Percentiles rank a stretch among this genome's conserved stretches.
phyloP scores from a whole-genome alignment of 208 protist genomes.

The Acanthamoeba healyi region DNA sequence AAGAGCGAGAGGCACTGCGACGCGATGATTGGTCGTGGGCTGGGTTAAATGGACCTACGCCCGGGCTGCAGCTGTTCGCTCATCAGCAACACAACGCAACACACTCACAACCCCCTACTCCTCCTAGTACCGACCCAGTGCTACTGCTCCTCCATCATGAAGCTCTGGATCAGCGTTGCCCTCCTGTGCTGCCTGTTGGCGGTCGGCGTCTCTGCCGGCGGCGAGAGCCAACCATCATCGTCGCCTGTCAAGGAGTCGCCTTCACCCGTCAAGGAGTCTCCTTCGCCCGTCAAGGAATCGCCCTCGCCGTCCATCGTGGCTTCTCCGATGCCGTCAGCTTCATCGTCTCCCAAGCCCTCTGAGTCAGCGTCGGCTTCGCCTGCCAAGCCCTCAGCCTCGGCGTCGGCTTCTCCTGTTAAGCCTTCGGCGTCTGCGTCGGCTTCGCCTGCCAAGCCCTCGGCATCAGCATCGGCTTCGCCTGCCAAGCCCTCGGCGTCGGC shows the following conservation, averaged over 20 bases:
- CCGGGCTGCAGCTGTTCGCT: not conserved
- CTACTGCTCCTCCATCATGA: not conserved
- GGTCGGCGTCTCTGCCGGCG: not conserved
- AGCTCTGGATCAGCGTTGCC: not conserved
- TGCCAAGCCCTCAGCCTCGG: not conserved
- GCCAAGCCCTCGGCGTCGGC: no score
- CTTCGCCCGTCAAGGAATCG: no score
- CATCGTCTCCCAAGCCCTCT: not conserved
- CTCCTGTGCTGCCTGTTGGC: constrained; percentile 4
- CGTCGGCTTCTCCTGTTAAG: no score
- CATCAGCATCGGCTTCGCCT: no score
- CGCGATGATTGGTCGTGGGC: not conserved
- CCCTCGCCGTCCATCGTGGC: no score
- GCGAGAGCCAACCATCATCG: no score
- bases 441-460: no score
- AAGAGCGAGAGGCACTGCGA: not conserved
- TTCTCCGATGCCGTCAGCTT: not conserved
- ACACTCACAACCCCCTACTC: no score
- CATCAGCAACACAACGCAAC: not conserved
- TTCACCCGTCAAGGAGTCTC: no score
- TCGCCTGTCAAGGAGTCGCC: no score
- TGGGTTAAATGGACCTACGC: not conserved
- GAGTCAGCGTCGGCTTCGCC: not conserved
- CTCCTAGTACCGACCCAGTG: not conserved
- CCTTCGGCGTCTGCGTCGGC: no score